Evolutionary conservation across 805 yeast genomes (phyloP), one percentile per base, ranked within the genome.

Genomic region (Priceomyces castillae): DNA sequence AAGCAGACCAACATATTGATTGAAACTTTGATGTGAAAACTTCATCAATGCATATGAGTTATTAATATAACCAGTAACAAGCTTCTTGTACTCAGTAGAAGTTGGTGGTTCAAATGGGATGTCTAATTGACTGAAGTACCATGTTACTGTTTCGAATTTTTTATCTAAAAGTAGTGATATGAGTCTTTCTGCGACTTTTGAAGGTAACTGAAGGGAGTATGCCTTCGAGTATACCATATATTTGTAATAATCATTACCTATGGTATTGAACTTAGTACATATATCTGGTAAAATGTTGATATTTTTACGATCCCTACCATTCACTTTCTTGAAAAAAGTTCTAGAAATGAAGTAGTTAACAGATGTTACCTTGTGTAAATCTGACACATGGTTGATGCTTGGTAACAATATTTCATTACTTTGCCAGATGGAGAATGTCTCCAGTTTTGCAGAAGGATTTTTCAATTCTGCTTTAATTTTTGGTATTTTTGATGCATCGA

Each of bases 1-100:
- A n/a, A 57, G 39, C 11, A 50, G 46, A 2, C 57, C 62, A 26
- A 56, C 33, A 41, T 48, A 56, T 42, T 59, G 64, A 34, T 44
- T 50, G 42, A 56, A 59, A 7, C 50, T 30, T 39, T 53, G 57
- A 26, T 44, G 34, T 34, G 45, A 37, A 37, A 50, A 50, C 12
- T 48, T 37, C 22, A 53, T 22, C 20, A 40, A 30, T 34, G 26
- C 41, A 34, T 33, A 48, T 30, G 37, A 46, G 39, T 47, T 54
- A 17, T 35, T 36, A 39, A 40, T 41, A 28, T 31, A 42, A 7
- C 35, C 25, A 12, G 28, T 33, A 16, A 30, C 34, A 17, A 47
- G 37, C 31, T 34, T 37, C 3, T 18, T 12, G 26, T 51, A 47
- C 20, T 40, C 34, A 11, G 7, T 20, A 19, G 22, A 19, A 4